Evolutionary conservation across 768 basidiomycete species (phyloP).

Genomic region (Wakefieldia striispora): DNA sequence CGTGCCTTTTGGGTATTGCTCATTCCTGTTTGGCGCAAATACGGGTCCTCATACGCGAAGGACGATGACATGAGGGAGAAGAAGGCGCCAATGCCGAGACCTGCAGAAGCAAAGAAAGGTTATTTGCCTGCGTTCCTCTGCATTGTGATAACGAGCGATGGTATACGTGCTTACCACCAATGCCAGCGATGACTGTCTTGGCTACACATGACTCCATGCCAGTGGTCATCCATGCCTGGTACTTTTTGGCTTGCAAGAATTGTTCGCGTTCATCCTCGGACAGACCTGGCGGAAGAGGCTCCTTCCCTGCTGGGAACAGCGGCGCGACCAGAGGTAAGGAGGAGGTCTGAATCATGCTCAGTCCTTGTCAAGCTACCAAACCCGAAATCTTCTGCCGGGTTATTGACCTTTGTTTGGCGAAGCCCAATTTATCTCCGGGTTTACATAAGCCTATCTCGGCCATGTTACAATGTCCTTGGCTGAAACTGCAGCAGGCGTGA

Average conservation of each 20-base stretch:
- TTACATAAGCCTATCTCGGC: too few species aligned
- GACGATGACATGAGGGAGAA: conserved; percentile 96
- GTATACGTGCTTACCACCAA: conserved; percentile 80
- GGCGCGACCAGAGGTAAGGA: conserved; percentile 53
- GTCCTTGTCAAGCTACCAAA: neutral
- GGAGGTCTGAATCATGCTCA: conserved; percentile 14
- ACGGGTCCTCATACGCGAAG: conserved; percentile 93
- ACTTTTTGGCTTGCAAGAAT: conserved; percentile 69
- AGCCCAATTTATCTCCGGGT: too few species aligned
- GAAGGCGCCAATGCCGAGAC: conserved; percentile 90
- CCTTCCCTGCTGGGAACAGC: conserved; percentile 80
- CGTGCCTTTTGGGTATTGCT: conserved; percentile 75
- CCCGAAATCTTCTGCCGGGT: conserved; percentile 5
- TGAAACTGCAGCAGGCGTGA: too few species aligned
- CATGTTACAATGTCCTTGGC: too few species aligned
- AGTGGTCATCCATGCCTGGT: conserved; percentile 63
- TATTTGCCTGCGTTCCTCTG: conserved; percentile 2
- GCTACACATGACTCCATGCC: conserved; percentile 86
- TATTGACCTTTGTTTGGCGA: conserved; percentile 22
- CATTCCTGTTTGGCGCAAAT: conserved; percentile 61
- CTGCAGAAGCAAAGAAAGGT: conserved; percentile 37
- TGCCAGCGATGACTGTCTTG: conserved; percentile 80
- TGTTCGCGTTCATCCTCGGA: conserved; percentile 76
- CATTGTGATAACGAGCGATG: neutral
- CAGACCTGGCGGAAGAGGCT: conserved; percentile 81